Percentiles rank a stretch among this genome's conserved stretches.
These are phyloP conservation scores for Allantophomopsis cytisporea DNA, from an alignment of 2,329 filamentous ascomycete genomes.

Conservation along the genomic window DNA sequence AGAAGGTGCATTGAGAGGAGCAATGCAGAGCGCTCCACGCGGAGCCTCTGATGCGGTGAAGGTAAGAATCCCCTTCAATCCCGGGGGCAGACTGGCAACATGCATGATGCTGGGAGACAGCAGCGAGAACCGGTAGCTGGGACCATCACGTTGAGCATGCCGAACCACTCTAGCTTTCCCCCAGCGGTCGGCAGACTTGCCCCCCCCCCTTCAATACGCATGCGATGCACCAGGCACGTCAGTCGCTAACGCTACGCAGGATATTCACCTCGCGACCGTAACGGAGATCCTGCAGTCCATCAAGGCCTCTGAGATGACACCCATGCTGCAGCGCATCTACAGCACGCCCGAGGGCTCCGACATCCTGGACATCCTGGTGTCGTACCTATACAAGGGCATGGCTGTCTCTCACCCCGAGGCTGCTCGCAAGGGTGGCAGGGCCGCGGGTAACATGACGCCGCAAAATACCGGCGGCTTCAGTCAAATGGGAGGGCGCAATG, in stretches of 20 bases:
- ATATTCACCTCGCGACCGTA: constrained; percentile 76
- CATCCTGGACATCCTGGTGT: constrained; percentile 86
- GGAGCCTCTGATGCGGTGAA: constrained; percentile 43
- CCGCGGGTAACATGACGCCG: constrained; percentile 2
- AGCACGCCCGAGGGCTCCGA: constrained; percentile 67
- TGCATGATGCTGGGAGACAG: too few species aligned
- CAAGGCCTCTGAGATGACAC: constrained; percentile 89
- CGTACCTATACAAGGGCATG: constrained; percentile 98
- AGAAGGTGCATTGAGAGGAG: constrained; percentile 74
- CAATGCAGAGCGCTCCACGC: constrained; percentile 76
- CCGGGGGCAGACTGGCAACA: background rate
- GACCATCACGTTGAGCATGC: too few species aligned
- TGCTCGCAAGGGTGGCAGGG: constrained; percentile 13
- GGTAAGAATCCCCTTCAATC: constrained; percentile 22
- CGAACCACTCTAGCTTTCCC: too few species aligned
- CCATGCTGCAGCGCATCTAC: constrained; percentile 73
- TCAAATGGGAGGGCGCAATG: constrained; percentile 49
- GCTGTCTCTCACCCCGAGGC: constrained; percentile 20
- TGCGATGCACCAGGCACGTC: too few species aligned
- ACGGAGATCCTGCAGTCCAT: constrained; percentile 92
- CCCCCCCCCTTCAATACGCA: too few species aligned
- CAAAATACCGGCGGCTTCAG: constrained; percentile 51
- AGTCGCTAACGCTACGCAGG: constrained; percentile 31
- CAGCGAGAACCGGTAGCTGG: too few species aligned
- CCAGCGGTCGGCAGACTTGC: too few species aligned